Conservation (phyloP, 2,329 filamentous ascomycete species). For the Diaporthe batatas region DNA sequence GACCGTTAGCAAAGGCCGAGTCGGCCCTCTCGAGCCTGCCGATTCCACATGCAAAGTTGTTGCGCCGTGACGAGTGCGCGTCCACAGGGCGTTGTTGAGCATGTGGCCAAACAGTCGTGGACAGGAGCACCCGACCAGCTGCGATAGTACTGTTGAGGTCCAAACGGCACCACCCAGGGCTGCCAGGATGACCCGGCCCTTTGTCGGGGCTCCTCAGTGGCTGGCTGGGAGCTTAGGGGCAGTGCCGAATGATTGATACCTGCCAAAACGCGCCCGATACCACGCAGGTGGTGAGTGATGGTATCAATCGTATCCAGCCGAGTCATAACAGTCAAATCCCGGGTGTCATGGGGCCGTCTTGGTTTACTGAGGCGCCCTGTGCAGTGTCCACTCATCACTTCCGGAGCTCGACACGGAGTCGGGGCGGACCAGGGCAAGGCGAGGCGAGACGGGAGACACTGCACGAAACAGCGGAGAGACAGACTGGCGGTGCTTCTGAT, state of each 20-base stretch:
- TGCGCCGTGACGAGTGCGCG: not conserved
- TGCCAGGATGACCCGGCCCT: not conserved
- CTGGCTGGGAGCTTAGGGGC: not conserved
- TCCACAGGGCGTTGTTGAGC: not conserved
- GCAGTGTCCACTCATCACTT: not conserved
- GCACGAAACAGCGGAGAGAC: slow-evolving; percentile 31
- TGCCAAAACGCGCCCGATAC: not conserved
- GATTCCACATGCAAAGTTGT: slow-evolving; percentile 13
- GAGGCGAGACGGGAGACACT: slow-evolving; percentile 13
- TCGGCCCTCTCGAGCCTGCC: not conserved
- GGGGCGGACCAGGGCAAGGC: slow-evolving; percentile 9
- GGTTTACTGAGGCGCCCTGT: not conserved
- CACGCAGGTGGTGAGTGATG: not conserved
- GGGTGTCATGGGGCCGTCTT: not conserved
- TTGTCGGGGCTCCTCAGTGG: not conserved
- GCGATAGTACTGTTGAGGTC: not conserved
- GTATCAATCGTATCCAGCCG: not conserved
- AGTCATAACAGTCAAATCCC: not conserved
- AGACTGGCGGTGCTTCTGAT: not conserved
- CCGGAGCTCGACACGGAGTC: not conserved
- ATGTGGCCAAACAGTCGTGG: not conserved
- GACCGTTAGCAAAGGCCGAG: slow-evolving; percentile 13
- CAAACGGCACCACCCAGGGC: not conserved
- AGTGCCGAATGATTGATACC: not conserved
- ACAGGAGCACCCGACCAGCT: not conserved